Evolutionary conservation across 2,329 filamentous ascomycete genomes (phyloP).

Genomic region (Aspergillus tubingensis): DNA sequence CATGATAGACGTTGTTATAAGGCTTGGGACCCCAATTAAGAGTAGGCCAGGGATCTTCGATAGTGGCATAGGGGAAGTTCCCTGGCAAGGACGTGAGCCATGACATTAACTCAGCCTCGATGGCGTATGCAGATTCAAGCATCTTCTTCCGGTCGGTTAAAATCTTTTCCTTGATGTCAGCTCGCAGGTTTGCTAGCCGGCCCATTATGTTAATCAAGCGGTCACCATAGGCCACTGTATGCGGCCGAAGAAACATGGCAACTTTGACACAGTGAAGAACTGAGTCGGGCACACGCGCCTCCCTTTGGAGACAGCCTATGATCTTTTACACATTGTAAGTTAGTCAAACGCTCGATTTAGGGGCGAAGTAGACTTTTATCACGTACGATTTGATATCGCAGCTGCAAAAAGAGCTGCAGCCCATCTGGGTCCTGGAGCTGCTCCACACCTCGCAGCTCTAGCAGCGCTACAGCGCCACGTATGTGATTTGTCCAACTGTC

Average conservation of each 20-base stretch:
- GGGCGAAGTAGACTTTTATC: not conserved
- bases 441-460: conserved; percentile 47
- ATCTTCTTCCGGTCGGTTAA: conserved; percentile 32
- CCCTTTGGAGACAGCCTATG: conserved; percentile 39
- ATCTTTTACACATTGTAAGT: conserved; percentile 27
- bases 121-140: conserved; percentile 32
- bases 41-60: conserved; percentile 38
- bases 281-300: conserved; percentile 32
- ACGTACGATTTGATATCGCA: conserved; percentile 59
- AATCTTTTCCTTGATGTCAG: conserved; percentile 31
- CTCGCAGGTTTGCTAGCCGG: conserved; percentile 36
- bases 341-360: not conserved
- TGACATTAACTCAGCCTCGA: conserved; percentile 38
- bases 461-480: conserved; percentile 60
- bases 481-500: conserved; percentile 60
- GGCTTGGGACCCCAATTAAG: conserved; percentile 27
- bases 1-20: conserved; percentile 57
- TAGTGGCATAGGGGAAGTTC: conserved; percentile 31
- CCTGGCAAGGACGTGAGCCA: conserved; percentile 34
- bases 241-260: conserved; percentile 32
- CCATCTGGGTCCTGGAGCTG: conserved; percentile 47
- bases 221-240: conserved; percentile 31
- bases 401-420: conserved; percentile 56
- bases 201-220: conserved; percentile 32
- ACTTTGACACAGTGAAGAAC: conserved; percentile 35